These are phyloP conservation scores for Corchorus capsularis DNA, from an alignment of 345 rosid species.

Conservation along the genomic window DNA sequence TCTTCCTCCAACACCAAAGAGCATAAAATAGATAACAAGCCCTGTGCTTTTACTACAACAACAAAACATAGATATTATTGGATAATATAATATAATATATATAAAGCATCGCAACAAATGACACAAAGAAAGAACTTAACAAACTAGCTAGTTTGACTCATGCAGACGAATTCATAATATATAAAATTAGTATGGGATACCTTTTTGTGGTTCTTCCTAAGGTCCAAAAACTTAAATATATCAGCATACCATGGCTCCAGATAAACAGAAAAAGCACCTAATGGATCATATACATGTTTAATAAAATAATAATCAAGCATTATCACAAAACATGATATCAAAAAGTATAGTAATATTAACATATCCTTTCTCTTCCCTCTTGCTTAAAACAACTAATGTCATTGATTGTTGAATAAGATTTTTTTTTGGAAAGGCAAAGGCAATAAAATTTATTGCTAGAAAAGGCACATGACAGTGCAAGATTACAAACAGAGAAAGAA, in stretches of 20 bases:
- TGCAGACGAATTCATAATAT: neutral
- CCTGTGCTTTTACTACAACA: constrained; percentile 72
- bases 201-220: constrained; percentile 81
- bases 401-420: constrained; percentile 32
- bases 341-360: neutral
- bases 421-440: too few species aligned
- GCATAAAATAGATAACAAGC: constrained; percentile 85
- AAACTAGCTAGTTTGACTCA: neutral
- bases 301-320: neutral
- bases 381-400: constrained; percentile 86
- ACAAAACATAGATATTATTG: neutral
- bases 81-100: neutral
- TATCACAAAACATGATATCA: neutral
- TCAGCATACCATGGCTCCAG: constrained; percentile 95
- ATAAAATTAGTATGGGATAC: constrained; percentile 27
- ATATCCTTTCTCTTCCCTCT: constrained; percentile 86
- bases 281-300: constrained; percentile 4
- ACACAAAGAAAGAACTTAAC: neutral
- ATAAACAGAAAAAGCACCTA: constrained; percentile 89
- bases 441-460: too few species aligned
- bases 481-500: too few species aligned
- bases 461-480: too few species aligned
- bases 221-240: constrained; percentile 69
- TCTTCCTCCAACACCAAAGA: too few species aligned
- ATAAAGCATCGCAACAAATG: neutral